Conservation (phyloP, 1,139 yeast species). For the Blastobotrys ciferrii region DNA sequence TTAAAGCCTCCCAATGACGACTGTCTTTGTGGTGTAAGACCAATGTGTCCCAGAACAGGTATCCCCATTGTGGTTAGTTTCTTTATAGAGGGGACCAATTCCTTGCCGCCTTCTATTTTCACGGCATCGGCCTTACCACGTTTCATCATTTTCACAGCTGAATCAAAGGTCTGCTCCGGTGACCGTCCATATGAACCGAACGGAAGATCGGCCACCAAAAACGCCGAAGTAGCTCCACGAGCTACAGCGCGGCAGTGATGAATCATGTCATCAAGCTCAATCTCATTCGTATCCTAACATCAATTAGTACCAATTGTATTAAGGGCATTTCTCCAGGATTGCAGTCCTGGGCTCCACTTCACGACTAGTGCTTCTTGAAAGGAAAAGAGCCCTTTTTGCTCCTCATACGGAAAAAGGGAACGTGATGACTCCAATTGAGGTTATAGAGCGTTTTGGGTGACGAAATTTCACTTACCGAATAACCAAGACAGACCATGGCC, state of each 20-base stretch:
- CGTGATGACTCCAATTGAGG: too few relatives aligned
- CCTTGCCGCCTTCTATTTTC: slow-evolving; percentile 83
- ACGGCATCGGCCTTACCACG: slow-evolving; percentile 71
- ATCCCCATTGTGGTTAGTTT: slow-evolving; percentile 66
- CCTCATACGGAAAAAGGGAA: too few relatives aligned
- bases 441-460: too few relatives aligned
- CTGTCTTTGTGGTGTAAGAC: slow-evolving; percentile 86
- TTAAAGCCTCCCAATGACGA: slow-evolving; percentile 81
- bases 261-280: slow-evolving; percentile 73
- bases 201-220: slow-evolving; percentile 84
- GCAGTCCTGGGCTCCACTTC: too few relatives aligned
- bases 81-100: slow-evolving; percentile 49
- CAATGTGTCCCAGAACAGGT: slow-evolving; percentile 90
- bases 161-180: slow-evolving; percentile 59
- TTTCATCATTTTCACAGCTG: slow-evolving; percentile 60
- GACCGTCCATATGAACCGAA: slow-evolving; percentile 80
- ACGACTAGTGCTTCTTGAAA: too few relatives aligned
- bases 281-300: slow-evolving; percentile 62
- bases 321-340: too few relatives aligned
- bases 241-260: slow-evolving; percentile 74
- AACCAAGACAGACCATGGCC: slow-evolving; percentile 89
- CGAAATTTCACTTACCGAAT: slow-evolving; percentile 33
- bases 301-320: too few relatives aligned
- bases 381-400: too few relatives aligned
- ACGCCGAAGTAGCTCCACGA: slow-evolving; percentile 64